phyloP scores from a whole-genome alignment of 2,329 filamentous ascomycete species.

The Sphaceloma murrayae region DNA sequence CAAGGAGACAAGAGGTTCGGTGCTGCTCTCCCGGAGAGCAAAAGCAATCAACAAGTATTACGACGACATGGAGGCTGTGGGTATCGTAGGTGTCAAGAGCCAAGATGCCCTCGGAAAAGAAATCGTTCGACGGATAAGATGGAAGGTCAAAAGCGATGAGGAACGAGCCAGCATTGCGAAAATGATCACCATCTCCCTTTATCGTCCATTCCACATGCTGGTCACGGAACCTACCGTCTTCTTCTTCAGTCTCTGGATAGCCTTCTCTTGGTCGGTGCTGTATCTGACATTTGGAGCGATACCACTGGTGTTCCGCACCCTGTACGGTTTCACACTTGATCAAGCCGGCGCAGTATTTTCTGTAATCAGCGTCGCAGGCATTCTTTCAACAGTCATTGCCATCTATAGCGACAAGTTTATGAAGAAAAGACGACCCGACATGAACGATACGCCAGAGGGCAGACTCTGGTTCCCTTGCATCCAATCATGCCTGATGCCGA shows the following conservation, averaged over 20 bases:
- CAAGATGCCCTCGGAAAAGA: constrained; percentile 23
- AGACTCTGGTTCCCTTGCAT: constrained; percentile 77
- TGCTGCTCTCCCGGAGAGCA: constrained; percentile 69
- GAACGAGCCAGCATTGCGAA: constrained; percentile 56
- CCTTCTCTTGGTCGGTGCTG: constrained; percentile 81
- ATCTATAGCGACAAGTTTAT: constrained; percentile 34
- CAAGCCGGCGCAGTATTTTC: constrained; percentile 64
- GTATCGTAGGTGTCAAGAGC: constrained; percentile 48
- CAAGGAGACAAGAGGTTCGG: constrained; percentile 71
- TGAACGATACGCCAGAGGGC: constrained; percentile 54
- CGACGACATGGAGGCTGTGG: constrained; percentile 57
- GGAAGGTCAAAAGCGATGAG: constrained; percentile 71
- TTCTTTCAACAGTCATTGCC: constrained; percentile 57
- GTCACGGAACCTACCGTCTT: constrained; percentile 70
- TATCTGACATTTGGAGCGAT: constrained; percentile 78
- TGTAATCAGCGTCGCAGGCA: constrained; percentile 57
- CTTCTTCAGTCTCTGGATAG: constrained; percentile 81
- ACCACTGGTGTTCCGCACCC: constrained; percentile 62
- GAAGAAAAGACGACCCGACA: constrained; percentile 26
- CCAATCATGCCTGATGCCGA: constrained; percentile 63
- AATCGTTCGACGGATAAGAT: constrained; percentile 53
- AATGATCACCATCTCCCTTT: constrained; percentile 65
- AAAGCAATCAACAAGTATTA: constrained; percentile 69
- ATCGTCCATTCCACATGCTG: constrained; percentile 68
- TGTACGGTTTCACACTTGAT: constrained; percentile 58